A percentile compares a stretch with the other conserved stretches of the same genome.
These are phyloP conservation scores for Mycena citricolor DNA, from an alignment of 1,284 basidiomycete species.

Conservation along the genomic window DNA sequence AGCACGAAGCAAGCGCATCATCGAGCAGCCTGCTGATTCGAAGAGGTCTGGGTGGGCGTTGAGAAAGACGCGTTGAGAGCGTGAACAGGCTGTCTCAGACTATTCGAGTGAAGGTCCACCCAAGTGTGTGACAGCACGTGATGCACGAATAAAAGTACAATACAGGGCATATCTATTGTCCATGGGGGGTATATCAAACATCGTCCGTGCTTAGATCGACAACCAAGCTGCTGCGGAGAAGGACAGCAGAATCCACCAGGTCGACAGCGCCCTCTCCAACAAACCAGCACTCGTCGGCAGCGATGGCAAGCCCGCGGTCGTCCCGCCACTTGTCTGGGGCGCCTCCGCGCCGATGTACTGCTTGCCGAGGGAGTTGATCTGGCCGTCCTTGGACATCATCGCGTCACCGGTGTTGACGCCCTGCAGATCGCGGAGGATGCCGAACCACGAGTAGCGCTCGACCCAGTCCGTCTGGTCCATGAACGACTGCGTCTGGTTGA, in stretches of 20 bases:
- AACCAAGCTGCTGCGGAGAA: too few species aligned
- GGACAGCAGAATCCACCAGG: slow-evolving; percentile 5
- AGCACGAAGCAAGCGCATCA: too few species aligned
- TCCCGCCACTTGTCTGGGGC: slow-evolving; percentile 24
- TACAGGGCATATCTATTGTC: too few species aligned
- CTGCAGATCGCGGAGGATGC: slow-evolving; percentile 36
- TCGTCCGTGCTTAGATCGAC: too few species aligned
- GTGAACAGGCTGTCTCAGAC: too few species aligned
- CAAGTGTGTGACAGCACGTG: too few species aligned
- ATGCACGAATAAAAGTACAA: too few species aligned
- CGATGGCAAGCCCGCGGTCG: slow-evolving; percentile 6
- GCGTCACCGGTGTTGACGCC: slow-evolving; percentile 39
- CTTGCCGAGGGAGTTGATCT: slow-evolving; percentile 33
- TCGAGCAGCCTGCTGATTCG: too few species aligned
- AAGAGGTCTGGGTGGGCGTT: too few species aligned
- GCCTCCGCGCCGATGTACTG: slow-evolving; percentile 34
- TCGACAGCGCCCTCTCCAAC: background rate
- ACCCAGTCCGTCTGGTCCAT: slow-evolving; percentile 53
- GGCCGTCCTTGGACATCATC: slow-evolving; percentile 33
- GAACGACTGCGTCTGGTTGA: slow-evolving; percentile 51
- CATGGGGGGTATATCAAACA: too few species aligned
- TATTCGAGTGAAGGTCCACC: too few species aligned
- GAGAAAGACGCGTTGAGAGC: too few species aligned
- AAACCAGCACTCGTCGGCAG: slow-evolving; percentile 6
- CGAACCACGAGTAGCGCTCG: slow-evolving; percentile 50